These are phyloP conservation scores for Neonectria neomacrospora DNA, from an alignment of 2,329 filamentous ascomycete genomes.

Conservation along the genomic window DNA sequence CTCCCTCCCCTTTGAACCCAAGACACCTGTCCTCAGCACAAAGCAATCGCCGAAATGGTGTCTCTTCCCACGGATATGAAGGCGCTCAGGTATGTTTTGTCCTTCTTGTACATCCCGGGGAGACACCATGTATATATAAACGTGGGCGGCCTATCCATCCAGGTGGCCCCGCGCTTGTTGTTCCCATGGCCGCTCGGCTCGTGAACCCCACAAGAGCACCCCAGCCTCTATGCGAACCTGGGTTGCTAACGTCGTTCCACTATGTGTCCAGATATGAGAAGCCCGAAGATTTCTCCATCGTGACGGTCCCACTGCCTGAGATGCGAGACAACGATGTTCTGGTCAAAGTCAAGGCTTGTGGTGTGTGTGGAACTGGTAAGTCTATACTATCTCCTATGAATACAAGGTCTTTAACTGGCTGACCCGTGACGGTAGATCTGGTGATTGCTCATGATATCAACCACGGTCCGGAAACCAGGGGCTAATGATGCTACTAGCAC, in stretches of 20 bases:
- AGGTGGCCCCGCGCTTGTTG: constrained; percentile 24
- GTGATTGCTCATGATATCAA: constrained; percentile 39
- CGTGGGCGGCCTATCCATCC: constrained; percentile 33
- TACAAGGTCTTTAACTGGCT: constrained; percentile 13
- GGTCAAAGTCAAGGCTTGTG: constrained; percentile 75
- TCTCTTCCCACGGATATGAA: constrained; percentile 67
- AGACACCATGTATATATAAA: constrained; percentile 24
- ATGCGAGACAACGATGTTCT: constrained; percentile 70
- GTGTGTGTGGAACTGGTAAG: constrained; percentile 69
- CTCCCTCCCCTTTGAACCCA: not conserved
- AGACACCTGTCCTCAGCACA: not conserved
- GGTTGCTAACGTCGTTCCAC: constrained; percentile 19
- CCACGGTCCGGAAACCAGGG: not conserved
- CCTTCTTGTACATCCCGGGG: not conserved
- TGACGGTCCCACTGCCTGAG: constrained; percentile 70
- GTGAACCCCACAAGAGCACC: constrained; percentile 12
- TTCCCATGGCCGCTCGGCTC: constrained; percentile 12
- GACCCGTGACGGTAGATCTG: constrained; percentile 49
- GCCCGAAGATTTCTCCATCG: constrained; percentile 69
- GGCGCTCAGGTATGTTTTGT: constrained; percentile 64
- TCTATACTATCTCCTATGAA: constrained; percentile 35
- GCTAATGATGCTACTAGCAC: constrained; percentile 50
- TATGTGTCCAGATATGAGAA: constrained; percentile 63
- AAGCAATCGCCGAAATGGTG: constrained; percentile 41
- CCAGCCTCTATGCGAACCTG: constrained; percentile 4